These are phyloP conservation scores for Saccharomycopsis schoenii DNA, from an alignment of 805 yeast species.

Conservation along the genomic window DNA sequence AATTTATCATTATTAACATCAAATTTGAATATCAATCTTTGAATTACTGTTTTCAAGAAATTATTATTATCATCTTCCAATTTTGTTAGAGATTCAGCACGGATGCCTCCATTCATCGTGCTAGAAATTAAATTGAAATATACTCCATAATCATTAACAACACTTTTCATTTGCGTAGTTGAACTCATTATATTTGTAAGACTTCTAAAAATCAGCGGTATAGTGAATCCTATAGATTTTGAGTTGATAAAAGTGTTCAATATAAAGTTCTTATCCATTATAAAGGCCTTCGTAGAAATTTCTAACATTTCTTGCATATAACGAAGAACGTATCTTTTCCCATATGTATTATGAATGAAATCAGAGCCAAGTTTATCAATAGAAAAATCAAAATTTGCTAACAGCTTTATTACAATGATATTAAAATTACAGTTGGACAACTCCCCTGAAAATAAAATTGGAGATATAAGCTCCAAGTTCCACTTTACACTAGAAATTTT, in stretches of 20 bases:
- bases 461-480: constrained; percentile 14
- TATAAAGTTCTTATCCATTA: neutral
- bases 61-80: neutral
- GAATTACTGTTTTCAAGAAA: neutral
- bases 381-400: neutral
- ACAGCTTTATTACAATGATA: neutral
- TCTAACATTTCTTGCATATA: constrained; percentile 1
- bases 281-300: neutral
- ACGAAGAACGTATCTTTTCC: constrained; percentile 10
- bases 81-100: neutral
- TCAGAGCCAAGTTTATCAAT: neutral
- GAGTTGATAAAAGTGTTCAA: constrained; percentile 2
- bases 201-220: constrained; percentile 10
- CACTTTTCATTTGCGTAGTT: constrained; percentile 1
- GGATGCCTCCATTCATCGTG: neutral
- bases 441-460: constrained; percentile 7
- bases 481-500: neutral
- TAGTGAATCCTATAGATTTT: neutral
- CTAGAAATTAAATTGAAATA: neutral
- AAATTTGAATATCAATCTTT: constrained; percentile 4
- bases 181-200: constrained; percentile 9
- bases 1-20: neutral
- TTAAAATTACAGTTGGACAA: neutral
- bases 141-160: constrained; percentile 1
- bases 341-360: constrained; percentile 15